Conservation (phyloP, 441 rosid genomes). For the Arabidopsis lyrata region DNA sequence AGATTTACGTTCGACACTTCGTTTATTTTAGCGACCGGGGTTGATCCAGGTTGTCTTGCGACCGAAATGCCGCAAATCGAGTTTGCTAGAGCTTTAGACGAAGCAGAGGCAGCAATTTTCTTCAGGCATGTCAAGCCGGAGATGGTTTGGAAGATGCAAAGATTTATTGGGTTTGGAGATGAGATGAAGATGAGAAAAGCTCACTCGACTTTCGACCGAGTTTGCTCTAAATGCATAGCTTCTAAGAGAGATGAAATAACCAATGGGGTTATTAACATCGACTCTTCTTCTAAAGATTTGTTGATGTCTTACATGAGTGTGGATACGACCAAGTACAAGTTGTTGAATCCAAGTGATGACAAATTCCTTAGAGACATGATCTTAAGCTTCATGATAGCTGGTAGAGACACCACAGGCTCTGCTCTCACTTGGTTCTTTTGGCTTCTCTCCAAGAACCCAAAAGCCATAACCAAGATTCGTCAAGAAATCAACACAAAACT, state of each 20-base stretch:
- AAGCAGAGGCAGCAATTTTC: slow-evolving; percentile 38
- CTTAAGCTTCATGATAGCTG: slow-evolving; percentile 38
- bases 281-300: slow-evolving; percentile 34
- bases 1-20: slow-evolving; percentile 32
- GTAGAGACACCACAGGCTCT: slow-evolving; percentile 36
- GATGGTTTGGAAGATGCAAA: slow-evolving; percentile 35
- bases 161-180: slow-evolving; percentile 29
- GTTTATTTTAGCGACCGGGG: slow-evolving; percentile 26
- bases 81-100: slow-evolving; percentile 32
- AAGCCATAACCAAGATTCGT: slow-evolving; percentile 28
- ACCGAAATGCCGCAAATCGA: slow-evolving; percentile 11
- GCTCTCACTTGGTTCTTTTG: slow-evolving; percentile 39
- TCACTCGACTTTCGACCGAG: slow-evolving; percentile 22
- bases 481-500: slow-evolving; percentile 18
- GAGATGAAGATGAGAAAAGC: slow-evolving; percentile 27
- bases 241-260: slow-evolving; percentile 30
- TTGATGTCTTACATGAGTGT: slow-evolving; percentile 29
- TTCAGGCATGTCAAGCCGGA: slow-evolving; percentile 30
- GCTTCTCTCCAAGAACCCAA: slow-evolving; percentile 18
- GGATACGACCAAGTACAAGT: slow-evolving; percentile 19
- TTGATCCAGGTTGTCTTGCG: slow-evolving; percentile 21
- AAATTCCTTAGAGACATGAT: slow-evolving; percentile 35
- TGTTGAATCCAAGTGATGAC: slow-evolving; percentile 16
- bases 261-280: neutral
- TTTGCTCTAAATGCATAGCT: slow-evolving; percentile 30